Evolutionary conservation across 768 basidiomycete species (phyloP).

Genomic region (Tubosaeta sp.): DNA sequence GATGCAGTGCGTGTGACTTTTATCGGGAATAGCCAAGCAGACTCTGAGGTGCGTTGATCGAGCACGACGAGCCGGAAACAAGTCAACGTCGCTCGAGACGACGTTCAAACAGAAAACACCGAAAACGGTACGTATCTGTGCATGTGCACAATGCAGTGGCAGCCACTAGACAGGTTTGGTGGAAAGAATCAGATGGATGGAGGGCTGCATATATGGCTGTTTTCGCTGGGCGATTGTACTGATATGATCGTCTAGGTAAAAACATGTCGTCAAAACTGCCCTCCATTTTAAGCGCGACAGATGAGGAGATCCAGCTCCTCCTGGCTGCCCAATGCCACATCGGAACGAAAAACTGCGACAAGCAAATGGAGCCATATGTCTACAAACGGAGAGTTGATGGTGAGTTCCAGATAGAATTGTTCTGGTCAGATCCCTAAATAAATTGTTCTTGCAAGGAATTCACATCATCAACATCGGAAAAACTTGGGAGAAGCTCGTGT

Average conservation of each 20-base stretch:
- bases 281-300: slow-evolving; percentile 86
- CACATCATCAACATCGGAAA: slow-evolving; percentile 98
- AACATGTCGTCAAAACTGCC: slow-evolving; percentile 87
- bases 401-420: slow-evolving; percentile 36
- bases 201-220: slow-evolving; percentile 32
- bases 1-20: slow-evolving; percentile 13
- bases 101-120: slow-evolving; percentile 36
- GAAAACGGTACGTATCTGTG: slow-evolving; percentile 37
- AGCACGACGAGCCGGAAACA: slow-evolving; percentile 23
- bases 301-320: slow-evolving; percentile 96
- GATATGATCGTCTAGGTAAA: slow-evolving; percentile 29
- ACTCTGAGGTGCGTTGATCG: slow-evolving; percentile 14
- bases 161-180: slow-evolving; percentile 1
- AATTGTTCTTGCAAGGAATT: slow-evolving; percentile 66
- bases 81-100: slow-evolving; percentile 40
- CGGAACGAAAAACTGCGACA: slow-evolving; percentile 99
- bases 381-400: slow-evolving; percentile 96
- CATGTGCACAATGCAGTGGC: slow-evolving; percentile 1
- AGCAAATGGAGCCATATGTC: slow-evolving; percentile 98
- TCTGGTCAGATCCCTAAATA: slow-evolving; percentile 10
- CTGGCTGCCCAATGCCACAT: slow-evolving; percentile 95
- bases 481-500: slow-evolving; percentile 99
- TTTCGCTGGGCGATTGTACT: slow-evolving; percentile 11
- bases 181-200: slow-evolving; percentile 32
- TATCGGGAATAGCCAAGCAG: slow-evolving; percentile 21